phyloP scores from a whole-genome alignment of 2,329 filamentous ascomycete genomes.

The Metarhizium sp. region DNA sequence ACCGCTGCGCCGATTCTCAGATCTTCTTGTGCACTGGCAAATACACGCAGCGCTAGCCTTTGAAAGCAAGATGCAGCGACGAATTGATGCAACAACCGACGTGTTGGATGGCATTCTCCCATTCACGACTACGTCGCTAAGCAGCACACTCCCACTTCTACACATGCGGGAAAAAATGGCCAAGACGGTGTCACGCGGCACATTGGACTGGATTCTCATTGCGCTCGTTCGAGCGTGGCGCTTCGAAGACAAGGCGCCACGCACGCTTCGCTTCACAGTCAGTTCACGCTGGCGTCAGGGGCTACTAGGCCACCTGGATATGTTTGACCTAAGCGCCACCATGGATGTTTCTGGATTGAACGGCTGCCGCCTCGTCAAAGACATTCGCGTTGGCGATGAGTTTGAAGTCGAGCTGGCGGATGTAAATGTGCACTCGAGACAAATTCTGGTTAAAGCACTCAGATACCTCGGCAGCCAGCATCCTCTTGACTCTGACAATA shows the following conservation, averaged over 20 bases:
- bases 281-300: conserved; percentile 22
- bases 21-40: conserved; percentile 58
- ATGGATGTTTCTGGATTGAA: conserved; percentile 30
- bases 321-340: conserved; percentile 37
- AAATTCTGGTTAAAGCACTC: conserved; percentile 37
- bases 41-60: conserved; percentile 48
- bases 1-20: conserved; percentile 54
- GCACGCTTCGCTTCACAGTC: conserved; percentile 39
- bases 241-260: conserved; percentile 39
- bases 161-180: conserved; percentile 44
- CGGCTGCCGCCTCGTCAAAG: conserved; percentile 26
- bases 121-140: conserved; percentile 32
- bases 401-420: conserved; percentile 46
- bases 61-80: conserved; percentile 25
- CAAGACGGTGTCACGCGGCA: conserved; percentile 32
- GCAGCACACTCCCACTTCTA: conserved; percentile 38
- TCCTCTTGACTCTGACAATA: neutral
- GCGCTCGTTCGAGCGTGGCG: conserved; percentile 52
- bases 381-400: conserved; percentile 40
- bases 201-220: conserved; percentile 47
- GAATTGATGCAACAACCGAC: conserved; percentile 17
- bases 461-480: conserved; percentile 14
- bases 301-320: conserved; percentile 35
- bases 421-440: conserved; percentile 39
- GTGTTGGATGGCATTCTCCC: conserved; percentile 31